Conservation (phyloP, 208 protist species). For the Trypanosoma vivax region DNA sequence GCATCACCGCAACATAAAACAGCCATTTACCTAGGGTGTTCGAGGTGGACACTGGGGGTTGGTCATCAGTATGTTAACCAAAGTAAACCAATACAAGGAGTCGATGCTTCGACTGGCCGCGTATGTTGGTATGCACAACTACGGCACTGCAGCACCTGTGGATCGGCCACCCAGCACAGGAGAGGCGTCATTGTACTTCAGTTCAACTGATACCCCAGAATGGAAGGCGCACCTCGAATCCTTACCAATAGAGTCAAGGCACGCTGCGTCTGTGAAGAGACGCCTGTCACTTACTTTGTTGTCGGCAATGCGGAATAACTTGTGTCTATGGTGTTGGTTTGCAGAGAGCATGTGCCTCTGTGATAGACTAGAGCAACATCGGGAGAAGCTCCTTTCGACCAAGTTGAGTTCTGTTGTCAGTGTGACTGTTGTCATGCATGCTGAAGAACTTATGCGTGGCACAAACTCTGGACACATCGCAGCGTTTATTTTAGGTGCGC, state of each 20-base stretch:
- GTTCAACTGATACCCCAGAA: slow-evolving; percentile 48
- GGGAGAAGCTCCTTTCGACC: slow-evolving; percentile 20
- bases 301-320: slow-evolving; percentile 28
- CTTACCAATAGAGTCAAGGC: slow-evolving; percentile 23
- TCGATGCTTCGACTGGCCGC: slow-evolving; percentile 49
- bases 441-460: slow-evolving; percentile 74
- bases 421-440: slow-evolving; percentile 73
- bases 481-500: slow-evolving; percentile 59
- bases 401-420: slow-evolving; percentile 20
- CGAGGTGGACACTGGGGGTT: too few species aligned
- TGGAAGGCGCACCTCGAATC: slow-evolving; percentile 56
- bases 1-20: too few species aligned
- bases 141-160: slow-evolving; percentile 23
- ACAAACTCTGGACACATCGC: slow-evolving; percentile 83
- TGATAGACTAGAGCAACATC: slow-evolving; percentile 34
- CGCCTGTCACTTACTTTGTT: slow-evolving; percentile 46
- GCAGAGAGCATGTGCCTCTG: slow-evolving; percentile 59
- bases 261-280: slow-evolving; percentile 45
- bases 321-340: slow-evolving; percentile 82
- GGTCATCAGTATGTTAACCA: slow-evolving; percentile 3
- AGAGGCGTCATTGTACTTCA: slow-evolving; percentile 46
- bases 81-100: slow-evolving; percentile 41
- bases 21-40: too few species aligned
- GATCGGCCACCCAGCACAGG: slow-evolving; percentile 1
- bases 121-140: slow-evolving; percentile 48